Base-by-base conservation (phyloP, 257 asterid genomes). In the Scutellaria minor region DNA sequence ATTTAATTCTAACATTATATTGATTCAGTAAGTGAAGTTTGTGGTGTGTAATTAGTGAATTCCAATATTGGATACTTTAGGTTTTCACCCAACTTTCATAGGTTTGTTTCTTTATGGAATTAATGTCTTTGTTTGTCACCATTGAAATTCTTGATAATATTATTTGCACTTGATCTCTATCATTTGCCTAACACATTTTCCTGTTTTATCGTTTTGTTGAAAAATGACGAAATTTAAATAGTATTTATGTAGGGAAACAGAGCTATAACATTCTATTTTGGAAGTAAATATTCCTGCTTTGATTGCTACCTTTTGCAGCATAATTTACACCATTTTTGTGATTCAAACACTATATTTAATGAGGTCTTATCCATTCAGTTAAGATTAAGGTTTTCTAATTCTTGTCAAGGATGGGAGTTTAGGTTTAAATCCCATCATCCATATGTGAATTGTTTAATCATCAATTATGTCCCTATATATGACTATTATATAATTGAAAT, bases 21-120 rank as follows among this genome's bases (percentile, higher is more conserved):
- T 24, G 2, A 3, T 27, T 12, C 39, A 46, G 86, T 79, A 75
- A 76, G 83, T 5, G 84, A 81, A 81, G 77, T 68, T 71, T 68
- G 75, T 79, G 83, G 83, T 68, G 44, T 74, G 15, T 68, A 79
- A 79, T 9, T 22, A 69, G 70, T 60, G 27, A 15, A 65, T 70
- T 75, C 83, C 80, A 10, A 42, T 40, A 62, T 69, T 63, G 74
- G 85, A 67, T 47, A 68, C 64, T 65, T 72, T 82, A 84, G 86
- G 85, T 48, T 66, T 41, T 73, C 71, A 77, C 85, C 83, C 79
- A 82, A 79, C 77, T 70, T 77, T 68, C 41, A 51, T 81, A 86
- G 86, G 91, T 45, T 79, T 70, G 71, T 68, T 70, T 76, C 50
- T 6, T 81, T 81, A 7, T 4, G 81, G 85, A 78, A 81, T 24